These are phyloP conservation scores for Entonaema liquescens DNA, from an alignment of 495 filamentous ascomycete genomes.

Conservation along the genomic window DNA sequence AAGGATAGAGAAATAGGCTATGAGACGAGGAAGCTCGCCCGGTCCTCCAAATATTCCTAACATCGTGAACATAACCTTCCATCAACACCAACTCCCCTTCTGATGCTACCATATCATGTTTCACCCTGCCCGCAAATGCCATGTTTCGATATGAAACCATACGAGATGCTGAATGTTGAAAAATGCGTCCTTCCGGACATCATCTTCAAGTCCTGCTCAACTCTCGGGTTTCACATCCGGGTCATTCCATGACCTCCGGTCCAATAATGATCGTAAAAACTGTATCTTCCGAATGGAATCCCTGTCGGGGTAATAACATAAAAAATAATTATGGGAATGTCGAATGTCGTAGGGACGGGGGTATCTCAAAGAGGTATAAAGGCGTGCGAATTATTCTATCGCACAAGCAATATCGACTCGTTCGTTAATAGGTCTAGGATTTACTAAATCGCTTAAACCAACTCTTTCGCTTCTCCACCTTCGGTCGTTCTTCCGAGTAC, in stretches of 20 bases:
- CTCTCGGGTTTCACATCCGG: conserved; percentile 1
- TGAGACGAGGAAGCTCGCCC: conserved; percentile 28
- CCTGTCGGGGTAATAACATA: conserved; percentile 17
- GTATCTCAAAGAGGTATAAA: conserved; percentile 33
- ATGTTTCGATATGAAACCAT: conserved; percentile 12
- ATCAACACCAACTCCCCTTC: conserved; percentile 27
- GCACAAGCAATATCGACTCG: conserved; percentile 11
- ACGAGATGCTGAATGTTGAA: background rate
- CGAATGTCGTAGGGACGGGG: conserved; percentile 27
- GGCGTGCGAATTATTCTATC: conserved; percentile 12
- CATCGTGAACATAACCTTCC: conserved; percentile 35
- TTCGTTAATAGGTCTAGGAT: conserved; percentile 44
- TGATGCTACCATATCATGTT: conserved; percentile 30
- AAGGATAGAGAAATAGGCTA: conserved; percentile 34
- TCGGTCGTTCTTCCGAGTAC: conserved; percentile 47
- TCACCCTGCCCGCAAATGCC: conserved; percentile 7
- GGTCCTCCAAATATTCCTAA: conserved; percentile 40
- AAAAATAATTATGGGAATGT: conserved; percentile 27
- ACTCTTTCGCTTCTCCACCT: conserved; percentile 79
- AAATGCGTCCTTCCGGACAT: conserved; percentile 1
- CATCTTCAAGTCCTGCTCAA: conserved; percentile 1
- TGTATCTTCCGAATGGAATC: conserved; percentile 13
- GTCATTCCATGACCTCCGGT: conserved; percentile 4
- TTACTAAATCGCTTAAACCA: conserved; percentile 92
- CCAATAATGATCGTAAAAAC: conserved; percentile 24